Conservation (phyloP, 2,329 filamentous ascomycete species). For the Pseudogymnoascus sp. region DNA sequence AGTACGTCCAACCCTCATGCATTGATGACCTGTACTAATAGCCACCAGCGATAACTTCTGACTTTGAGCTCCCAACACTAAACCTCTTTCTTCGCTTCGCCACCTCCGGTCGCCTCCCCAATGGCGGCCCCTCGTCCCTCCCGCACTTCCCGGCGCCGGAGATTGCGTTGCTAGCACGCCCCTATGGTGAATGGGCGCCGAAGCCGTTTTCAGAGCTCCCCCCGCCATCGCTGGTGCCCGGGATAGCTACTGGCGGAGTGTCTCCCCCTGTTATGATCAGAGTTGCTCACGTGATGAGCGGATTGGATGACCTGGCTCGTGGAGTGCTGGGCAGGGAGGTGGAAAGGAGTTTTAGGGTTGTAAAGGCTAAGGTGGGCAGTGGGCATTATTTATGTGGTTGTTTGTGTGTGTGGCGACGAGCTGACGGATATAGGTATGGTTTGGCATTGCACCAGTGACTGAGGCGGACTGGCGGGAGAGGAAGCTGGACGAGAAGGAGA, state of each 20-base stretch:
- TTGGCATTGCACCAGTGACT: constrained; percentile 18
- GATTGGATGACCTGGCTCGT: constrained; percentile 14
- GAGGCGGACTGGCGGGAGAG: constrained; percentile 20
- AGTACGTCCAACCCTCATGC: background rate
- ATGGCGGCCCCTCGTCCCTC: constrained; percentile 13
- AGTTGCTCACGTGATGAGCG: constrained; percentile 15
- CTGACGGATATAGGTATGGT: constrained; percentile 19
- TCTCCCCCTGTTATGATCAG: constrained; percentile 17
- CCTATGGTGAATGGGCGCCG: constrained; percentile 20
- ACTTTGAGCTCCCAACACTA: constrained; percentile 16
- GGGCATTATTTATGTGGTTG: no score
- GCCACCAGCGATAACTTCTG: constrained; percentile 7
- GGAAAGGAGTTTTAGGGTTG: constrained; percentile 17
- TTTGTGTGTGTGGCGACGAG: background rate
- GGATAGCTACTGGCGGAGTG: constrained; percentile 11
- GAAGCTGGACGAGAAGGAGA: constrained; percentile 17
- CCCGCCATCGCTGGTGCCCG: background rate
- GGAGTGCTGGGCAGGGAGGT: constrained; percentile 7
- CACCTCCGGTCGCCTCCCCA: constrained; percentile 17
- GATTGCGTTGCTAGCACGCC: constrained; percentile 12
- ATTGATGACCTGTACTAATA: background rate
- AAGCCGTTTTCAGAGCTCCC: constrained; percentile 18
- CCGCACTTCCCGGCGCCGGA: constrained; percentile 16
- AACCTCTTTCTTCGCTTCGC: constrained; percentile 16
- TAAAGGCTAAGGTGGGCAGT: constrained; percentile 16